Base-by-base conservation (phyloP, 768 basidiomycete genomes). In the Tephrocybe rancida region DNA sequence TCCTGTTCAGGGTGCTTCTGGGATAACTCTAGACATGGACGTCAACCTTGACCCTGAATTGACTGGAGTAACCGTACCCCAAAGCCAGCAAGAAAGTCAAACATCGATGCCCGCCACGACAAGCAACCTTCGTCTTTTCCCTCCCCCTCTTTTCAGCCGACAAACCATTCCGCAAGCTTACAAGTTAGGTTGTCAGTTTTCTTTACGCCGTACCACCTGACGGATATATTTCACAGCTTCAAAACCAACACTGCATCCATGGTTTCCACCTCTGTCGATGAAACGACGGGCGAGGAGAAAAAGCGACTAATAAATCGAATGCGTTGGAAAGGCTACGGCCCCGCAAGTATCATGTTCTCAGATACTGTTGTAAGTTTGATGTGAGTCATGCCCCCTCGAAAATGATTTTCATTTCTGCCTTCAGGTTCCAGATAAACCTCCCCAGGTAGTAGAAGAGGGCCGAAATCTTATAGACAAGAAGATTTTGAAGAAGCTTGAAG, bases 131-230 rank as follows among this genome's bases (percentile, higher is more conserved):
- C 81, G 90, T 25, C 74, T 93, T 10, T 85, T 95, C 58, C 94
- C 96, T 25, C 90, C 95, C 0, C 95, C 96, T 7, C 70, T 95
- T 43, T 98, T 98, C 72, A 90, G 88, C 60, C 81, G 93, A 29
- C 88, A 92, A 59, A 79, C 74, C 0, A 81, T 95, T 35, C 85
- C 92, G 21, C 87, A 90, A 57, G 82, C 81, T 43, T 97, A 95
- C 76, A 87, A 86, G 93, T 92, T 50, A 27, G 29, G 76, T 67
- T 24, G 37, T 25, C 14, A 48, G 24, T 27, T 26, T 51, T 38
- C 30, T 29, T 5, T 26, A 4, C n/a, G 7, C 11, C 13, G 9
- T 10, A 35, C 30, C 7, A 14, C 16, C 27, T 55, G 11, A 54
- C 53, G 34, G 38, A 16, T 16, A 19, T 37, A 5, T 10, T 13